These are phyloP conservation scores for Colletotrichum liriopes DNA, from an alignment of 2,329 filamentous ascomycete genomes.

Conservation along the genomic window DNA sequence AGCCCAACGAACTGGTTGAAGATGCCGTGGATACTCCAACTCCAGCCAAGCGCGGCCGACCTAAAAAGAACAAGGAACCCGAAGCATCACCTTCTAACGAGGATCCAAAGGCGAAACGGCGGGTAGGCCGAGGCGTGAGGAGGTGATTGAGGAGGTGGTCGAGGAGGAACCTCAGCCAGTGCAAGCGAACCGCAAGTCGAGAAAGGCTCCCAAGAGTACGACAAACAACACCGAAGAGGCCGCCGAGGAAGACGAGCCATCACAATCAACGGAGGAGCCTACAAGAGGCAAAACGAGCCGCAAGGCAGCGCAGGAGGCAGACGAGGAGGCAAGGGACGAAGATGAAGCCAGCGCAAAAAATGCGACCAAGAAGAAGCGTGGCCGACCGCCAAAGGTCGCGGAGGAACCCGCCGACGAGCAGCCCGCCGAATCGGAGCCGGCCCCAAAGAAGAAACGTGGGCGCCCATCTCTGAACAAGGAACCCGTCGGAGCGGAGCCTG, in stretches of 20 bases:
- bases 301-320: constrained; percentile 15
- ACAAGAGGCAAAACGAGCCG: not conserved
- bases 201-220: not conserved
- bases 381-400: not conserved
- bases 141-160: constrained; percentile 5
- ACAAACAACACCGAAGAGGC: not conserved
- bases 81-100: constrained; percentile 3
- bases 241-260: not conserved
- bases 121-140: constrained; percentile 30
- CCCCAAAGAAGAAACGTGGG: constrained; percentile 45
- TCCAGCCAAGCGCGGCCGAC: constrained; percentile 49
- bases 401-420: constrained; percentile 16
- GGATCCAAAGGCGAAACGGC: constrained; percentile 20
- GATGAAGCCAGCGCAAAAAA: constrained; percentile 1
- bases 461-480: constrained; percentile 48
- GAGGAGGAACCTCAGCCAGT: constrained; percentile 15
- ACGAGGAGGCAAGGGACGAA: not conserved
- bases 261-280: not conserved
- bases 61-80: constrained; percentile 28
- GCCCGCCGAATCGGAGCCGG: constrained; percentile 41
- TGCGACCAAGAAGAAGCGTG: constrained; percentile 21
- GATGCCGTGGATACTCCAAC: constrained; percentile 45
- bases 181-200: constrained; percentile 6
- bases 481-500: constrained; percentile 25
- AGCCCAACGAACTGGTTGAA: constrained; percentile 32